These are phyloP conservation scores for Setaria italica DNA, from an alignment of 202 grass and related monocot genomes.

Conservation along the genomic window DNA sequence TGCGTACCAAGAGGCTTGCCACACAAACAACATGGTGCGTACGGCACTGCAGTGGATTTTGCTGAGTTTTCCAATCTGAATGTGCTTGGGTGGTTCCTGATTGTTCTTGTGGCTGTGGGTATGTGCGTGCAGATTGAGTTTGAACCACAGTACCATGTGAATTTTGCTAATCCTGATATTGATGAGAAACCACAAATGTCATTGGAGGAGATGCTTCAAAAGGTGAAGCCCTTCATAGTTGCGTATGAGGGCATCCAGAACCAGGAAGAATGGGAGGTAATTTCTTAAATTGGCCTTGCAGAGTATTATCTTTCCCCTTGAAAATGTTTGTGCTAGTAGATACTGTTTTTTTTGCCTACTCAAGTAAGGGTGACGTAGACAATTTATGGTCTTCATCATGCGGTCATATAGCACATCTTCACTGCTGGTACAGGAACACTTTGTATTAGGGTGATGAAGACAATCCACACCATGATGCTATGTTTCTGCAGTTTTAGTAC, in stretches of 20 bases:
- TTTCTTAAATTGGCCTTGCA: slow-evolving; percentile 20
- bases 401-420: neutral
- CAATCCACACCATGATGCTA: neutral
- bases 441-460: neutral
- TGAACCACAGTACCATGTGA: slow-evolving; percentile 75
- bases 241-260: slow-evolving; percentile 80
- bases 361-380: neutral
- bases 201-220: slow-evolving; percentile 69
- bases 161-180: slow-evolving; percentile 78
- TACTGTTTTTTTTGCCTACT: neutral
- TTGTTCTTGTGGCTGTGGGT: slow-evolving; percentile 32
- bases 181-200: slow-evolving; percentile 91
- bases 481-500: slow-evolving; percentile 22
- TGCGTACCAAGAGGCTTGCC: slow-evolving; percentile 48
- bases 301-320: slow-evolving; percentile 15
- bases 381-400: neutral
- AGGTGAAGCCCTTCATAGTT: slow-evolving; percentile 87
- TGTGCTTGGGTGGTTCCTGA: slow-evolving; percentile 16
- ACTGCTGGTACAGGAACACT: neutral
- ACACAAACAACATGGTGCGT: slow-evolving; percentile 79
- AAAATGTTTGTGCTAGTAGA: slow-evolving; percentile 25
- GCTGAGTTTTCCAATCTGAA: neutral
- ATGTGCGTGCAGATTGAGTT: slow-evolving; percentile 77
- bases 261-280: slow-evolving; percentile 96
- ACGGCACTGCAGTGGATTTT: neutral